Percentiles rank a stretch among this genome's conserved stretches.
Conservation (phyloP, 345 rosid genomes). For the Populus euphratica region DNA sequence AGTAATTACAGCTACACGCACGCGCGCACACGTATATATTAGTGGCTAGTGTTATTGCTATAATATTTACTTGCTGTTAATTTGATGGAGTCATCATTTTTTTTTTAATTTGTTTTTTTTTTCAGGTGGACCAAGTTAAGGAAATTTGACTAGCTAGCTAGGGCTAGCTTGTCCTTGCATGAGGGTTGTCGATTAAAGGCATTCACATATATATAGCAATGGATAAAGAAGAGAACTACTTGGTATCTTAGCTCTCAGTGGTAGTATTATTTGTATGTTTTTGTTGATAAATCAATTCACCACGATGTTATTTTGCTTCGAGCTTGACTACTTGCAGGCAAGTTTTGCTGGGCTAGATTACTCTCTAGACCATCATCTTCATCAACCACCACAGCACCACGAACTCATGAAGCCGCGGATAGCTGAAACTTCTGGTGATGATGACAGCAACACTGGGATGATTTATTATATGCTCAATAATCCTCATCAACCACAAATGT, state of each 20-base stretch:
- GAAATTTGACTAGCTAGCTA: conserved; percentile 14
- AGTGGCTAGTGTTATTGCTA: neutral
- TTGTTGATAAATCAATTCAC: conserved; percentile 17
- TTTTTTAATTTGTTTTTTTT: neutral
- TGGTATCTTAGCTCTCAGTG: conserved; percentile 40
- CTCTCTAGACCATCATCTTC: conserved; percentile 38
- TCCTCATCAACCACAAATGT: conserved; percentile 36
- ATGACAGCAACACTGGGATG: conserved; percentile 34
- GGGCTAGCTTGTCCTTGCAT: conserved; percentile 29
- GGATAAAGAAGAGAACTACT: conserved; percentile 69
- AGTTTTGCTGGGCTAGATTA: conserved; percentile 41
- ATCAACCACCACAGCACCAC: neutral
- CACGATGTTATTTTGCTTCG: conserved; percentile 28
- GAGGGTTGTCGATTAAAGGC: conserved; percentile 21
- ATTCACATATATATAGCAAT: conserved; percentile 30
- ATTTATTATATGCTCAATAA: conserved; percentile 57
- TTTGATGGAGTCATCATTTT: neutral
- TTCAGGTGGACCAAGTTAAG: conserved; percentile 20
- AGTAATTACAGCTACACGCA: neutral
- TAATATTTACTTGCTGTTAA: conserved; percentile 10
- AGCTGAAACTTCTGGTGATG: conserved; percentile 31
- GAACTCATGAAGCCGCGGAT: conserved; percentile 24
- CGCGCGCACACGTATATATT: neutral
- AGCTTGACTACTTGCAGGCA: conserved; percentile 43
- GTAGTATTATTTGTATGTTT: conserved; percentile 21